Evolutionary conservation across 768 basidiomycete genomes (phyloP).

Genomic region (Mycena filopes): DNA sequence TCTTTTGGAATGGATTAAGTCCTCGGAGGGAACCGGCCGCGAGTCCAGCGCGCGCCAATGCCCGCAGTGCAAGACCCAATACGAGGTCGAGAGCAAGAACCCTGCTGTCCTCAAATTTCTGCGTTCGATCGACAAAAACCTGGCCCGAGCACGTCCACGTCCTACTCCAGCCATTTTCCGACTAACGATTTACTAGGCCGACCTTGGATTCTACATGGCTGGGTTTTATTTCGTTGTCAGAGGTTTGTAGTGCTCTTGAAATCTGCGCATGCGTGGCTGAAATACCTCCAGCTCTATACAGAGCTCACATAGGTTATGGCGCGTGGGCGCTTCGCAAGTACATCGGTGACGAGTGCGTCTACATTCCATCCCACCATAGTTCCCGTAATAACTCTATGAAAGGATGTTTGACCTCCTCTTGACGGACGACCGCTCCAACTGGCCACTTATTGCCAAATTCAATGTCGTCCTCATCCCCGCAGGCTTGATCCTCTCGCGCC

Average conservation of each 20-base stretch:
- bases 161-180: neutral
- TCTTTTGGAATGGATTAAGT: conserved; percentile 82
- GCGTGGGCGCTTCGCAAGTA: conserved; percentile 77
- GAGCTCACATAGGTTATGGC: conserved; percentile 73
- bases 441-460: conserved; percentile 81
- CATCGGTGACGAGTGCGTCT: conserved; percentile 71
- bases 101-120: conserved; percentile 63
- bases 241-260: conserved; percentile 53
- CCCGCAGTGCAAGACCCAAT: conserved; percentile 76
- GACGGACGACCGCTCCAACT: conserved; percentile 74
- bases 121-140: conserved; percentile 60
- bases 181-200: too few relatives aligned
- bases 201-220: conserved; percentile 61
- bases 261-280: neutral
- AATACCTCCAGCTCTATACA: conserved; percentile 47
- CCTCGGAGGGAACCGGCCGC: conserved; percentile 69
- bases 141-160: conserved; percentile 54
- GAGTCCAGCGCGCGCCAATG: conserved; percentile 79
- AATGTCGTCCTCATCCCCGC: conserved; percentile 81
- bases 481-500: conserved; percentile 71
- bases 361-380: neutral
- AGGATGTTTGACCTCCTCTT: conserved; percentile 74
- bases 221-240: conserved; percentile 65
- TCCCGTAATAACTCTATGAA: neutral
- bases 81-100: conserved; percentile 75